Evolutionary conservation across 1,284 basidiomycete species (phyloP).

Genomic region (Pseudozyma sp.): DNA sequence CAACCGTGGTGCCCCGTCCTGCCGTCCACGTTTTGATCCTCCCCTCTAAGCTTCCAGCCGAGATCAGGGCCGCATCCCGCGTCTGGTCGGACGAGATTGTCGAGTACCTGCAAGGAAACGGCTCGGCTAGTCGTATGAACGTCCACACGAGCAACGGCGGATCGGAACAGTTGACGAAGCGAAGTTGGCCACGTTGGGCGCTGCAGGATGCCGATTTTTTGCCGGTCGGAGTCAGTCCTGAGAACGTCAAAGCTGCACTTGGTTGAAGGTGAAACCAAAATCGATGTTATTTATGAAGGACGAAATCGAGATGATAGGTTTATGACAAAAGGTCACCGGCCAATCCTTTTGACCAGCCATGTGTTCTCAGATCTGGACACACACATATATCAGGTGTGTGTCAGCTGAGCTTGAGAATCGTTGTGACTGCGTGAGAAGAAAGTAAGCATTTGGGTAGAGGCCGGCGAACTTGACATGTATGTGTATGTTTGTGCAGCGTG

Average conservation of each 20-base stretch:
- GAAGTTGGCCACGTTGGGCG: constrained; percentile 28
- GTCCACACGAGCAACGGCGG: constrained; percentile 27
- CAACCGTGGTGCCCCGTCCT: constrained; percentile 30
- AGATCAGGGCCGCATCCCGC: constrained; percentile 48
- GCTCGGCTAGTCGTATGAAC: constrained; percentile 36
- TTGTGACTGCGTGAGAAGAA: background rate
- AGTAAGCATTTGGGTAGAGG: too few relatives aligned
- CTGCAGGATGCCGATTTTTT: constrained; percentile 36
- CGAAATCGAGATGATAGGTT: too few relatives aligned
- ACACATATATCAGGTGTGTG: too few relatives aligned
- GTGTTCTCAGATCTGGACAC: too few relatives aligned
- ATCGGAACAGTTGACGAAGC: constrained; percentile 28
- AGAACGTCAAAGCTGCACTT: constrained; percentile 22
- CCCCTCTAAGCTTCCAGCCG: constrained; percentile 51
- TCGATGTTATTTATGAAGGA: background rate
- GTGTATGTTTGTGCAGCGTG: too few relatives aligned
- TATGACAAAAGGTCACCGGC: constrained; percentile 7
- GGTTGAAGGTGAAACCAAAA: constrained; percentile 7
- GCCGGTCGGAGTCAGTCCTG: constrained; percentile 47
- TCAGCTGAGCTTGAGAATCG: too few relatives aligned
- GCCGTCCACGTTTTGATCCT: constrained; percentile 60
- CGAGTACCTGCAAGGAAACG: constrained; percentile 21
- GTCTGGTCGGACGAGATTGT: constrained; percentile 46
- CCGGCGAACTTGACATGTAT: too few relatives aligned
- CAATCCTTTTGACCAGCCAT: background rate